Evolutionary conservation across 768 basidiomycete genomes (phyloP).

Genomic region (Podaxis sp.): DNA sequence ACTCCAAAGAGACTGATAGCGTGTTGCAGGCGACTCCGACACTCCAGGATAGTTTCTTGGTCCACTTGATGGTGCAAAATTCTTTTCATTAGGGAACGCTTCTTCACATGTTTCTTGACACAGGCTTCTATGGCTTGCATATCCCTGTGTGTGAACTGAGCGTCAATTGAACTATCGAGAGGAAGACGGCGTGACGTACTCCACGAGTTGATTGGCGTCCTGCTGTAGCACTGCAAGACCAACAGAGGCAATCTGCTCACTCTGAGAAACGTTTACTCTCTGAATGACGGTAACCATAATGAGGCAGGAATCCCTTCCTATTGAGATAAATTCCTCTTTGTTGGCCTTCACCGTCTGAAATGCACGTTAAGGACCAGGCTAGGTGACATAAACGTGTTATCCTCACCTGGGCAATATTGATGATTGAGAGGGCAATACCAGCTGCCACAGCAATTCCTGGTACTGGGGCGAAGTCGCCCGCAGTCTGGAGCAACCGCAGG

Average conservation of each 20-base stretch:
- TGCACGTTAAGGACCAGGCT: neutral
- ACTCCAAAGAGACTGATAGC: constrained; percentile 7
- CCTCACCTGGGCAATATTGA: neutral
- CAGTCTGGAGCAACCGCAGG: neutral
- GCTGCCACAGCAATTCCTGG: constrained; percentile 11
- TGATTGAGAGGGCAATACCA: neutral
- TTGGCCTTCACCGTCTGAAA: constrained; percentile 6
- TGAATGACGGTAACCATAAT: constrained; percentile 7
- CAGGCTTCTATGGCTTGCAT: neutral
- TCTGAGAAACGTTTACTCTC: neutral
- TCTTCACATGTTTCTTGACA: neutral
- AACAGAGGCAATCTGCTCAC: neutral
- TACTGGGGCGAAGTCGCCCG: neutral
- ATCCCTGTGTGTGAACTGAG: neutral
- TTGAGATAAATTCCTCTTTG: neutral
- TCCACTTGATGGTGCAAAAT: neutral
- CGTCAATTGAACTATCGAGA: neutral
- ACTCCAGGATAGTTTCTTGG: neutral
- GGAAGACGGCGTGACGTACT: neutral
- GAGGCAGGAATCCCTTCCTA: constrained; percentile 6
- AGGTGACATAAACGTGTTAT: neutral
- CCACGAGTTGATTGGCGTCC: neutral
- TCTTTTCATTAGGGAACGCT: neutral
- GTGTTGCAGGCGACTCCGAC: neutral
- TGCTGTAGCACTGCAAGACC: neutral